Base-by-base conservation (phyloP, 345 rosid species). In the Eucalyptus shirleyi region DNA sequence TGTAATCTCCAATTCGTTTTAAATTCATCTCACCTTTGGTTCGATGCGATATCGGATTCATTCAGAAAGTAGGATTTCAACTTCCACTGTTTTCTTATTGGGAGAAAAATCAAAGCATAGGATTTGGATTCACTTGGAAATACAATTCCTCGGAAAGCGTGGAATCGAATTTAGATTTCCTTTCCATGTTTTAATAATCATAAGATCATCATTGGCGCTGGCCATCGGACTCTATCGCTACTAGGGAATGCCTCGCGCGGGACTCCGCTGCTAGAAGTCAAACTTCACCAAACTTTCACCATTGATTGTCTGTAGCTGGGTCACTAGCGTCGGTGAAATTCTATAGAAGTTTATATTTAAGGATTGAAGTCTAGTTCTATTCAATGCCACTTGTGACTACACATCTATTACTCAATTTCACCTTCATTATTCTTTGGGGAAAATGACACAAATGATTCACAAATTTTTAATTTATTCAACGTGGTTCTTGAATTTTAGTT, bases 141-240 rank as follows among this genome's bases (percentile, higher is more conserved):
- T 56, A 26, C 62, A 23, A 56, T 56, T 56, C 30, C 1, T 24
- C 12, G 0, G 9, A n/a, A 65, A 65, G 17, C 0, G 0, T 32
- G 19, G 17, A 30, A 65, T 14, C 6, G 19, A 9, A 67, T 6
- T 13, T 3, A 62, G 4, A 62, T 30, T 62, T 62, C 2, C 9
- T 2, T 62, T 30, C 37, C 34, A 14, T 32, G 4, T 30, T 62
- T 62, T 14, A 0, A 30, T 32, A 32, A 67, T 15, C 23, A 16
- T 0, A 16, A 8, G 5, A 32, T 65, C 12, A 8, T 32, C 40
- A 30, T 0, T 3, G 0, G 40, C 11, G 3, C 2, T 19, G 1
- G 1, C 40, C 3, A 30, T 67, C 40, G 12, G 5, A n/a, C 23
- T 8, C 7, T 1, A 19, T 32, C 40, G 19, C 6, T 16, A 19